A percentile compares a stretch with the other conserved stretches of the same genome.
Evolutionary conservation across 345 rosid genomes (phyloP).

Genomic region (Gossypioides kirkii): DNA sequence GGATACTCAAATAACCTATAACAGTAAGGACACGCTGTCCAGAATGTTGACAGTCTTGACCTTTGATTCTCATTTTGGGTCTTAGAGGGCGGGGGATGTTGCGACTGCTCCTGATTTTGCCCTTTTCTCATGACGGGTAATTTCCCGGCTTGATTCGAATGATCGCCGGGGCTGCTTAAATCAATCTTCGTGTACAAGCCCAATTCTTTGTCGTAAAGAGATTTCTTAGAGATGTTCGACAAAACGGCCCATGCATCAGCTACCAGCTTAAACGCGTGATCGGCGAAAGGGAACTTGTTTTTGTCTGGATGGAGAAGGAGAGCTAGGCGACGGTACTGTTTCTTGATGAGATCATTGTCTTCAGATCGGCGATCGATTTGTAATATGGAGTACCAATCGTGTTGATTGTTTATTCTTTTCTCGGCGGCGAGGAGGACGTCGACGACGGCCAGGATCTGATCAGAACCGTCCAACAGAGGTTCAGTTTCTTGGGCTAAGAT

Average conservation of each 20-base stretch:
- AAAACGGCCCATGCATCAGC: constrained; percentile 79
- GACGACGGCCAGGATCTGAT: constrained; percentile 76
- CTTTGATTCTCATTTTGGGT: constrained; percentile 7
- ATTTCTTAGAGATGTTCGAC: constrained; percentile 49
- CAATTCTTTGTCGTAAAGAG: constrained; percentile 55
- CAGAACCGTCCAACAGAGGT: constrained; percentile 77
- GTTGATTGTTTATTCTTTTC: constrained; percentile 53
- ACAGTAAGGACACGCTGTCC: constrained; percentile 96
- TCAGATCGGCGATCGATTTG: constrained; percentile 50
- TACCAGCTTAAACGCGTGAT: constrained; percentile 77
- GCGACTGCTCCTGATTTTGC: background rate
- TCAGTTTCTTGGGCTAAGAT: constrained; percentile 75
- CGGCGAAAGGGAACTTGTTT: constrained; percentile 61
- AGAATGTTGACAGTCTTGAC: constrained; percentile 49
- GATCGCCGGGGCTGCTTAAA: constrained; percentile 23
- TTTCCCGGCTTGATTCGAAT: constrained; percentile 18
- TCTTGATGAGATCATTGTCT: constrained; percentile 60
- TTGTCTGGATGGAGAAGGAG: constrained; percentile 89
- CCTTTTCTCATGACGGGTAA: constrained; percentile 41
- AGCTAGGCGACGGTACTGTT: constrained; percentile 76
- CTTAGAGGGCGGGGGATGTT: background rate
- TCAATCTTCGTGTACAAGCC: constrained; percentile 52
- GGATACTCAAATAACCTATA: constrained; percentile 73
- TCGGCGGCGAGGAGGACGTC: constrained; percentile 68
- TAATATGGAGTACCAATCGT: constrained; percentile 76